Conservation (phyloP, 176 grass and related monocot species). For the Typha latifolia region DNA sequence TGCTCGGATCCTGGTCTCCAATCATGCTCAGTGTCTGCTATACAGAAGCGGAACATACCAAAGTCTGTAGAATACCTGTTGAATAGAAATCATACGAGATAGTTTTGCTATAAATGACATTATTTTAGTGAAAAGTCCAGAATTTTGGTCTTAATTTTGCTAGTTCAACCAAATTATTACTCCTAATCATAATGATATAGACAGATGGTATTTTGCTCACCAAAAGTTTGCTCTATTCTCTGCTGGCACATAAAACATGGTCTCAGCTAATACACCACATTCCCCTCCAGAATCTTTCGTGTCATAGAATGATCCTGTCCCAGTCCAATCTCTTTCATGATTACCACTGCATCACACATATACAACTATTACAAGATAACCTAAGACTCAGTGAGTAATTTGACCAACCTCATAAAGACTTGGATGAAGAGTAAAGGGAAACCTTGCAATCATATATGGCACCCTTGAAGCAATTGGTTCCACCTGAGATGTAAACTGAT, state of each 20-base stretch:
- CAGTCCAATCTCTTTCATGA: slow-evolving; percentile 76
- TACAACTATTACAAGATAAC: neutral
- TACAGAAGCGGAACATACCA: slow-evolving; percentile 87
- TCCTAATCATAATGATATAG: neutral
- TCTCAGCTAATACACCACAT: slow-evolving; percentile 63
- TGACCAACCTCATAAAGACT: neutral
- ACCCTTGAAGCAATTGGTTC: slow-evolving; percentile 70
- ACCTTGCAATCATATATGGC: slow-evolving; percentile 91
- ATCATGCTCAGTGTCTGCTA: slow-evolving; percentile 80
- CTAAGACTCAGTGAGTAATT: neutral
- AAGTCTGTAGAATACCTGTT: slow-evolving; percentile 74
- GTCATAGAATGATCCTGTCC: slow-evolving; percentile 64
- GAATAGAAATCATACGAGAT: neutral
- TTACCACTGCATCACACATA: slow-evolving; percentile 48
- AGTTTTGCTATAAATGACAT: neutral
- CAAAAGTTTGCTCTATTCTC: slow-evolving; percentile 78
- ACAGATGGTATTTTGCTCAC: slow-evolving; percentile 17
- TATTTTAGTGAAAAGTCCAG: too few relatives aligned
- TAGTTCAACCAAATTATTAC: neutral
- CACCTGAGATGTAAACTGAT: slow-evolving; percentile 88
- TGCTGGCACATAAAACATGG: slow-evolving; percentile 77
- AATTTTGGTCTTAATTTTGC: neutral
- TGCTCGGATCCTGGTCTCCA: slow-evolving; percentile 82
- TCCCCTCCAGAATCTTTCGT: slow-evolving; percentile 73
- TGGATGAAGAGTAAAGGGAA: neutral